Evolutionary conservation across 768 basidiomycete genomes (phyloP).

Genomic region (Trametes meyenii): DNA sequence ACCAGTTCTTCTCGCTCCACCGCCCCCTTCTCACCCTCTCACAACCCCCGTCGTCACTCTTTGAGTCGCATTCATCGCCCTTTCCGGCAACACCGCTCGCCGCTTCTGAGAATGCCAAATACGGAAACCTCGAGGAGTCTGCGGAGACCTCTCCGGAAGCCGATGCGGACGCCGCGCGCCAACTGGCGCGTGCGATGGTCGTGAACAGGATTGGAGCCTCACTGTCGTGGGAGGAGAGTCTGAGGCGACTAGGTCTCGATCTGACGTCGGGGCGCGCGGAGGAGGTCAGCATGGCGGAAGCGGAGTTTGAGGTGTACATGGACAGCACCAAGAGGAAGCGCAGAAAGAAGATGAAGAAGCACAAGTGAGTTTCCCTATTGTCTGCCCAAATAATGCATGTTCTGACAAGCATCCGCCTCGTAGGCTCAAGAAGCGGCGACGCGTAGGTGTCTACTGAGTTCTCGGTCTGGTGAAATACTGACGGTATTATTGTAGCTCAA

Average conservation of each 20-base stretch:
- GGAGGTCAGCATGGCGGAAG: constrained; percentile 56
- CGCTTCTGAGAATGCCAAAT: constrained; percentile 26
- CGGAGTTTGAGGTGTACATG: constrained; percentile 67
- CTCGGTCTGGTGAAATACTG: background rate
- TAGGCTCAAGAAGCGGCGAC: constrained; percentile 90
- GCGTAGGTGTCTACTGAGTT: constrained; percentile 44
- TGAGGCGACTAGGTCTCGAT: constrained; percentile 66
- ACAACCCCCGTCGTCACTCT: constrained; percentile 61
- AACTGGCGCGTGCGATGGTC: constrained; percentile 75
- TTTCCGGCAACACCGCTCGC: constrained; percentile 20
- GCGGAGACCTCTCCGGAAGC: constrained; percentile 62
- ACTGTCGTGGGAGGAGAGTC: constrained; percentile 67
- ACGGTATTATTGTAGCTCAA: constrained; percentile 16
- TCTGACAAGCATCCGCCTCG: constrained; percentile 8
- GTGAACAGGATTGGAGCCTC: constrained; percentile 64
- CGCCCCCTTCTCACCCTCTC: constrained; percentile 74
- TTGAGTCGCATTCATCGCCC: constrained; percentile 36
- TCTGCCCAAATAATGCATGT: constrained; percentile 11
- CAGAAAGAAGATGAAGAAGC: constrained; percentile 95
- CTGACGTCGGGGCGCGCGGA: constrained; percentile 53
- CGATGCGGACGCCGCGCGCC: constrained; percentile 79
- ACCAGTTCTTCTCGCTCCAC: constrained; percentile 84
- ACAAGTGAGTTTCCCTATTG: constrained; percentile 69
- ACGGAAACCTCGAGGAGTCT: constrained; percentile 42
- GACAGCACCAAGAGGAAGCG: constrained; percentile 86